phyloP scores from a whole-genome alignment of 2,329 filamentous ascomycete species.

The Fusarium compactum region DNA sequence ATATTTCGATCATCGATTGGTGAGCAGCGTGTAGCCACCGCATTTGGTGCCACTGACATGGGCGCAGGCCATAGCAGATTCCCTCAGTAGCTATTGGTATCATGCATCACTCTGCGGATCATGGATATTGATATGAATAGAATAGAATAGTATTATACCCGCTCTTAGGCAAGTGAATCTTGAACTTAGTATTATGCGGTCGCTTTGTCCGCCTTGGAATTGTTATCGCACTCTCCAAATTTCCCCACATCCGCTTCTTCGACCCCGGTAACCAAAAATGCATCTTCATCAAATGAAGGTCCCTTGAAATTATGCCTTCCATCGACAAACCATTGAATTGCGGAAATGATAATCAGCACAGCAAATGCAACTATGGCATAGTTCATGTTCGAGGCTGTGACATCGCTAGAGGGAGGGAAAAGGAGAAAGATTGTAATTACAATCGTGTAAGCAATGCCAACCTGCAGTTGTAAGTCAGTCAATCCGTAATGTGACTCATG shows the following conservation, averaged over 20 bases:
- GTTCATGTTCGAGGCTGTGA: slow-evolving; percentile 71
- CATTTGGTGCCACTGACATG: not conserved
- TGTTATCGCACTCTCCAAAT: not conserved
- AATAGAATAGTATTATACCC: not conserved
- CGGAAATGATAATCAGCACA: slow-evolving; percentile 59
- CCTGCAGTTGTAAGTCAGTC: not conserved
- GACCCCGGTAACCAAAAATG: not conserved
- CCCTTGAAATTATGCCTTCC: slow-evolving; percentile 57
- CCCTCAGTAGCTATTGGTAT: not conserved
- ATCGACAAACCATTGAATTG: slow-evolving; percentile 59
- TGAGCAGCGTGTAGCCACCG: too few species aligned
- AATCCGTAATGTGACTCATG: not conserved
- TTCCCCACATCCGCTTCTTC: not conserved
- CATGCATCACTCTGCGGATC: accelerated
- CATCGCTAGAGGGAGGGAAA: slow-evolving; percentile 76
- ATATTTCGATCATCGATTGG: too few species aligned
- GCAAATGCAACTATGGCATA: slow-evolving; percentile 62
- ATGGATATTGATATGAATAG: accelerated
- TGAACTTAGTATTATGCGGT: not conserved
- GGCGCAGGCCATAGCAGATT: not conserved
- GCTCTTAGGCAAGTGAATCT: not conserved
- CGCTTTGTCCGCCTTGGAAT: not conserved
- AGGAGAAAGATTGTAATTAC: slow-evolving; percentile 79
- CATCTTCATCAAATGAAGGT: not conserved
- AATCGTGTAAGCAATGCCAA: slow-evolving; percentile 71